Evolutionary conservation across 371 early-diverging fungal genomes (phyloP), one percentile per base, ranked within the genome.

Genomic region (Mucor velutinosus): DNA sequence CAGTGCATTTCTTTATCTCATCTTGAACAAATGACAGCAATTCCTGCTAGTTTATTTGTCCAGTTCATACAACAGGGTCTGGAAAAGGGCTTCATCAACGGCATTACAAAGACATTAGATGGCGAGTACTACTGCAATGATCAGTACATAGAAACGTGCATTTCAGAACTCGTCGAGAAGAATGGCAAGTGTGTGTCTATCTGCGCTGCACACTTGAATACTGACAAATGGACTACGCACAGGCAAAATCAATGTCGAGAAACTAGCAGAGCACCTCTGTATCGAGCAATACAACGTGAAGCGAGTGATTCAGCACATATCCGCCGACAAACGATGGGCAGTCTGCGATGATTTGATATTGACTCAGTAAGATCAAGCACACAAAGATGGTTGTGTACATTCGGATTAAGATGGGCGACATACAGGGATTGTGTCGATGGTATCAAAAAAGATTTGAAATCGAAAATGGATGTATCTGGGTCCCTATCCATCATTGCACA

Each of bases 51-150:
- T 6, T 19, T 67, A n/a, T 61, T 67, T 53, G 41, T 43, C 37
- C 66, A 65, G 19, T 69, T 73, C 32, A 55, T 73, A 39, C 55
- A 69, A 15, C 73, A 69, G 56, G 73, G 73, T 2, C 33, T 66
- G 3, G 35, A 69, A 5, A 69, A 65, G 15, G 60, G 66, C 0
- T 11, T 73, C 3, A 14, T 73, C 11, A 14, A 12, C 5, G 47
- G 67, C 14, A 35, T 66, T 3, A 56, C 47, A 2, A 51, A 58
- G 10, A 73, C 73, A 10, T 32, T 73, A 12, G 66, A 73, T 60
- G 69, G 66, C 10, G 63, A 69, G 27, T 33, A 55, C 12, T 73
- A 69, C 51, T 32, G 69, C 33, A 49, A 65, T 41, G 12, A 39
- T 2, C 45, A 41, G 7, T 66, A 55, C 39, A 6, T 69, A 57